Evolutionary conservation across 75 land plant species (phyloP).

Genomic region (Pinus taeda): DNA sequence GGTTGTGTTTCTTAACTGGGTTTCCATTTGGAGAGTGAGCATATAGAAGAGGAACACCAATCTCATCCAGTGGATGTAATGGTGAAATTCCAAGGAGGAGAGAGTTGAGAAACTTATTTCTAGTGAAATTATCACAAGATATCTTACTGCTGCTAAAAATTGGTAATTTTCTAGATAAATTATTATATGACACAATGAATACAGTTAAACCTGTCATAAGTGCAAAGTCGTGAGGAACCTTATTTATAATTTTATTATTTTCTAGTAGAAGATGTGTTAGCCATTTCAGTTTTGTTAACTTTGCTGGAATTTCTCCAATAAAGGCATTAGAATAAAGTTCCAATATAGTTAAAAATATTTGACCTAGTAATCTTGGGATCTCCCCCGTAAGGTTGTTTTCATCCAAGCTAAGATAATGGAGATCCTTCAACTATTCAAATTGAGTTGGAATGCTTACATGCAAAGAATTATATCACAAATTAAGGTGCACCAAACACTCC

Average conservation of each 20-base stretch:
- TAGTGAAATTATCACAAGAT: slow-evolving; percentile 22
- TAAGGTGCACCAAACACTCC: slow-evolving; percentile 28
- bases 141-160: not conserved
- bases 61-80: not conserved
- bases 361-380: slow-evolving; percentile 26
- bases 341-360: slow-evolving; percentile 22
- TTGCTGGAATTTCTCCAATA: slow-evolving; percentile 48
- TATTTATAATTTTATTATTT: slow-evolving; percentile 56
- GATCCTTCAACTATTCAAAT: slow-evolving; percentile 20
- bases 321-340: slow-evolving; percentile 39
- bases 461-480: slow-evolving; percentile 34
- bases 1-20: slow-evolving; percentile 3
- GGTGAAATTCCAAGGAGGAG: not conserved
- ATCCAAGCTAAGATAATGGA: slow-evolving; percentile 18
- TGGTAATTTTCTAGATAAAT: slow-evolving; percentile 40
- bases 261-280: slow-evolving; percentile 33
- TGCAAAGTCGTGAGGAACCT: slow-evolving; percentile 28
- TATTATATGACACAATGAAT: slow-evolving; percentile 45
- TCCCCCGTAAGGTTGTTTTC: slow-evolving; percentile 36
- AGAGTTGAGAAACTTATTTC: slow-evolving; percentile 14
- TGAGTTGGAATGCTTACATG: slow-evolving; percentile 33
- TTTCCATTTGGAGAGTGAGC: slow-evolving; percentile 9
- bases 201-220: slow-evolving; percentile 14
- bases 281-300: slow-evolving; percentile 23
- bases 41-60: slow-evolving; percentile 5